Evolutionary conservation across 768 basidiomycete genomes (phyloP).

Genomic region (Suillus tomentosus): DNA sequence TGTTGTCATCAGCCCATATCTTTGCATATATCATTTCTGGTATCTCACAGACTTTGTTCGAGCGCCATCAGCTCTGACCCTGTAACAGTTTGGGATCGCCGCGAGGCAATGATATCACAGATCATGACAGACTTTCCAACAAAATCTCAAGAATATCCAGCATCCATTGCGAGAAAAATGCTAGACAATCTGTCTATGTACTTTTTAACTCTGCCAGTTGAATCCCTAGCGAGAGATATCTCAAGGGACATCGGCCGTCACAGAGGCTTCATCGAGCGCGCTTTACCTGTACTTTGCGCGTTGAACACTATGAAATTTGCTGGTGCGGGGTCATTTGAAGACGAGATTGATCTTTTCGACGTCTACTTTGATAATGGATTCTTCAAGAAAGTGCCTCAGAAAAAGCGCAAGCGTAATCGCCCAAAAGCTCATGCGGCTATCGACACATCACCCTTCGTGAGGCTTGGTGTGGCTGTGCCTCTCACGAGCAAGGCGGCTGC

Average conservation of each 20-base stretch:
- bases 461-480: slow-evolving; percentile 32
- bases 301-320: slow-evolving; percentile 13
- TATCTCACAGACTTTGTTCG: slow-evolving; percentile 9
- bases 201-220: slow-evolving; percentile 26
- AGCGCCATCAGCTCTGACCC: not conserved
- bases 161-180: slow-evolving; percentile 25
- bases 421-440: slow-evolving; percentile 18
- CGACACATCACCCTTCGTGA: slow-evolving; percentile 33
- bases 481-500: slow-evolving; percentile 21
- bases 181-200: slow-evolving; percentile 28
- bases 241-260: slow-evolving; percentile 19
- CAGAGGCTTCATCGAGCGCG: slow-evolving; percentile 26
- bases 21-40: slow-evolving; percentile 35
- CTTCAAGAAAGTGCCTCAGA: slow-evolving; percentile 29
- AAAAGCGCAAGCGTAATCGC: slow-evolving; percentile 24
- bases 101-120: slow-evolving; percentile 22
- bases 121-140: slow-evolving; percentile 39
- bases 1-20: slow-evolving; percentile 27
- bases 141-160: slow-evolving; percentile 21
- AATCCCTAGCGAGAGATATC: slow-evolving; percentile 16
- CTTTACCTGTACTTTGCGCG: slow-evolving; percentile 25
- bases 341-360: slow-evolving; percentile 10
- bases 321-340: not conserved
- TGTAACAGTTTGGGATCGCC: slow-evolving; percentile 19
- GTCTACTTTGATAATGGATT: slow-evolving; percentile 12